phyloP scores from a whole-genome alignment of 2,329 filamentous ascomycete species.

The Polytolypa hystricis region DNA sequence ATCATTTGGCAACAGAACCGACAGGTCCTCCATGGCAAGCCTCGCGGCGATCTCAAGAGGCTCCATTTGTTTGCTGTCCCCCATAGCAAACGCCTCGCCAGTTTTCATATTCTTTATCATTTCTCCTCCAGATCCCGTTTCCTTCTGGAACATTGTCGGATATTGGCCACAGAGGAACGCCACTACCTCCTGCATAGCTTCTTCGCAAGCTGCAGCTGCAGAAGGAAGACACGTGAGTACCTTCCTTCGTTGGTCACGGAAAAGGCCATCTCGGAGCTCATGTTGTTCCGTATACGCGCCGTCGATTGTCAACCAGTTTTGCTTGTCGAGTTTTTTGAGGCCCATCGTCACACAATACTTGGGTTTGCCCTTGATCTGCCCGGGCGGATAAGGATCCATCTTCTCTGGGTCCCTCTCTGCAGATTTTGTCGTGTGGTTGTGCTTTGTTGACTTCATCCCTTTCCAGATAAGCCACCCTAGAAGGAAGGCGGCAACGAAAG shows the following conservation, averaged over 20 bases:
- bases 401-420: slow-evolving; percentile 26
- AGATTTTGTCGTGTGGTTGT: no score
- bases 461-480: no score
- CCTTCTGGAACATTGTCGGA: slow-evolving; percentile 32
- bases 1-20: slow-evolving; percentile 35
- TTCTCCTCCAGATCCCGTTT: slow-evolving; percentile 15
- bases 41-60: slow-evolving; percentile 41
- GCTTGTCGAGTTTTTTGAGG: slow-evolving; percentile 33
- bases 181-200: slow-evolving; percentile 37
- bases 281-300: slow-evolving; percentile 36
- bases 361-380: slow-evolving; percentile 28
- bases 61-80: slow-evolving; percentile 24
- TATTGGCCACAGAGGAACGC: slow-evolving; percentile 35
- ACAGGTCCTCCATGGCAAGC: slow-evolving; percentile 43
- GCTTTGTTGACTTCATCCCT: no score
- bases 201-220: slow-evolving; percentile 35
- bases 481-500: no score
- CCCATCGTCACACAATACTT: slow-evolving; percentile 38
- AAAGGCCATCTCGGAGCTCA: slow-evolving; percentile 29
- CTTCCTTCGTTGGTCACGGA: slow-evolving; percentile 27
- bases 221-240: slow-evolving; percentile 37
- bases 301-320: slow-evolving; percentile 41
- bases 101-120: slow-evolving; percentile 35
- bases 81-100: slow-evolving; percentile 33
- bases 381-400: slow-evolving; percentile 27